These are phyloP conservation scores for Saururus chinensis DNA, from an alignment of 164 flowering plant species.

Conservation along the genomic window DNA sequence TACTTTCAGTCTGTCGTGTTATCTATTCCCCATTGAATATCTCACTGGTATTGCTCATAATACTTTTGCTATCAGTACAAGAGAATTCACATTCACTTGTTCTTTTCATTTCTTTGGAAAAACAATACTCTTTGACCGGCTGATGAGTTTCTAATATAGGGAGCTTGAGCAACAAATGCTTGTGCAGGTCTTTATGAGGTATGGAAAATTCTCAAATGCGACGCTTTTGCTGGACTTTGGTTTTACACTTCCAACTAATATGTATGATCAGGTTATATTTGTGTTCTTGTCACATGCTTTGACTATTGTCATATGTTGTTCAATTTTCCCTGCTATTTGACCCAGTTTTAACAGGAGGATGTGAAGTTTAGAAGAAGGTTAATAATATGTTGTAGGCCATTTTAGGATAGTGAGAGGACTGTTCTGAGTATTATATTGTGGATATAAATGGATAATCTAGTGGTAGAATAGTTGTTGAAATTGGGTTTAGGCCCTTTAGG, in stretches of 20 bases:
- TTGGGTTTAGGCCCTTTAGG: no score
- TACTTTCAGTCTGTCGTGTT: no score
- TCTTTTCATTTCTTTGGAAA: background rate
- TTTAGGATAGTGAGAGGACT: background rate
- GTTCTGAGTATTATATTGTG: background rate
- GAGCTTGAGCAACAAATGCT: background rate
- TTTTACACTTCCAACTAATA: constrained; percentile 57
- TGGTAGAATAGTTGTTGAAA: no score
- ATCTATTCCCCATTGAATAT: no score
- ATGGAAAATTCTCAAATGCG: constrained; percentile 72
- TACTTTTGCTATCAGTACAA: no score
- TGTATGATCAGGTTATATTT: constrained; percentile 55
- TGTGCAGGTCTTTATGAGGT: constrained; percentile 60
- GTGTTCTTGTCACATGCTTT: background rate
- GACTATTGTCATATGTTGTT: background rate
- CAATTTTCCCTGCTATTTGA: background rate
- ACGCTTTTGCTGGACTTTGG: constrained; percentile 75
- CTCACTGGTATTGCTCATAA: no score
- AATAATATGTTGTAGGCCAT: background rate
- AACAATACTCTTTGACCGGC: background rate
- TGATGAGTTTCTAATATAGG: background rate
- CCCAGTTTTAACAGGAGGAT: background rate
- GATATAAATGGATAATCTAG: no score
- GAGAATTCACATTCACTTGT: no score
- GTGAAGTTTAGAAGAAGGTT: background rate